Percentiles rank a stretch among this genome's conserved stretches.
Evolutionary conservation across 257 asterid species (phyloP).

Genomic region (Primulina huaijiensis): DNA sequence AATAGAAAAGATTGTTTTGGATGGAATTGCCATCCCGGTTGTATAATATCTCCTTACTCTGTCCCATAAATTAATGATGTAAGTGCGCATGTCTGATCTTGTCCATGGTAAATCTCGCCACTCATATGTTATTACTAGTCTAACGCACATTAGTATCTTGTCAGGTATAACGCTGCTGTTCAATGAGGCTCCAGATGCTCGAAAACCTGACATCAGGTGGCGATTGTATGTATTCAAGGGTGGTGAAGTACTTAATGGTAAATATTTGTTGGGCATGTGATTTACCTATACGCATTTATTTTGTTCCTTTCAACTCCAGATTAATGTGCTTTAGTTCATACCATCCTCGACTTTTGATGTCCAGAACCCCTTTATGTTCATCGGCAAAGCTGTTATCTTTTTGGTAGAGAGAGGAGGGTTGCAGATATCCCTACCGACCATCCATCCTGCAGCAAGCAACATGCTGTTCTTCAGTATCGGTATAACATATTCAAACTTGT

Average conservation of each 20-base stretch:
- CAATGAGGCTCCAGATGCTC: conserved; percentile 95
- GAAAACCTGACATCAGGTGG: conserved; percentile 84
- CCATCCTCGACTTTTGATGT: conserved; percentile 17
- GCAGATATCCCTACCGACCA: conserved; percentile 98
- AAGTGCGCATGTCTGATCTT: conserved; percentile 10
- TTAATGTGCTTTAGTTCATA: not conserved
- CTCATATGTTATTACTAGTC: not conserved
- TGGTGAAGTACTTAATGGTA: conserved; percentile 91
- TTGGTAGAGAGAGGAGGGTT: conserved; percentile 97
- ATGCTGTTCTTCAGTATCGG: conserved; percentile 98
- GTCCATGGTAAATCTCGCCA: not conserved
- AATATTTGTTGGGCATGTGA: conserved; percentile 14
- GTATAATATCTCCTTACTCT: conserved; percentile 1
- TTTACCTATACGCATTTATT: not conserved
- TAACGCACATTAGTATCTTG: conserved; percentile 27
- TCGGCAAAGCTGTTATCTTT: conserved; percentile 92
- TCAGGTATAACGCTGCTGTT: conserved; percentile 87
- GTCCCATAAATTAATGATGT: conserved; percentile 6
- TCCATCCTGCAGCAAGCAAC: conserved; percentile 99
- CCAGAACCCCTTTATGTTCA: conserved; percentile 93
- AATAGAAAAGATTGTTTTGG: not conserved
- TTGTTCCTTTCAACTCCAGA: conserved; percentile 5
- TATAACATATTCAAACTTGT: conserved; percentile 28
- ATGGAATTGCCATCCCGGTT: not conserved
- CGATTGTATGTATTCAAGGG: conserved; percentile 90